Evolutionary conservation across 306 rosid species (phyloP).

Genomic region (Delonix regia): DNA sequence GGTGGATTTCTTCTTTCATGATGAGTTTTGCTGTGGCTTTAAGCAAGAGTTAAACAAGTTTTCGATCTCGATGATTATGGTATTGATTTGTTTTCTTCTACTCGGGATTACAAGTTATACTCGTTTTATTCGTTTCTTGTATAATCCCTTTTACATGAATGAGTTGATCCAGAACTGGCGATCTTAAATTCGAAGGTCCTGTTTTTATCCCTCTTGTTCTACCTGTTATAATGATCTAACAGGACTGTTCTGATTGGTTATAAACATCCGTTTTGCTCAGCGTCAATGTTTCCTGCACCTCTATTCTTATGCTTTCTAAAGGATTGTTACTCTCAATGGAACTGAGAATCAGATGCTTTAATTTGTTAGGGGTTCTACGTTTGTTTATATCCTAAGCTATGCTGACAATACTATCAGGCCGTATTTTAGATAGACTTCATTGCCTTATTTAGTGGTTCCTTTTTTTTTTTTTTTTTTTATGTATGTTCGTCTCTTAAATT

Average conservation of each 20-base stretch:
- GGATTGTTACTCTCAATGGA: neutral
- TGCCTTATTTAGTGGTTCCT: neutral
- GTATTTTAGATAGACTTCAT: neutral
- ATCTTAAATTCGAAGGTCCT: neutral
- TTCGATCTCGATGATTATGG: neutral
- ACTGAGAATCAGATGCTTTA: neutral
- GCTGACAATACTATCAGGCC: neutral
- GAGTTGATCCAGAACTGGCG: neutral
- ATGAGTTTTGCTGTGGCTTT: neutral
- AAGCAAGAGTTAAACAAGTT: neutral
- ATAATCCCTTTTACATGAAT: neutral
- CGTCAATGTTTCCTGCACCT: neutral
- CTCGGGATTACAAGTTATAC: neutral
- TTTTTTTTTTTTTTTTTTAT: too few relatives aligned
- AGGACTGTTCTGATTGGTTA: neutral
- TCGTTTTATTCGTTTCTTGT: neutral
- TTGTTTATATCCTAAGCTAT: neutral
- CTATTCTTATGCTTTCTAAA: neutral
- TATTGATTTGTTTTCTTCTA: neutral
- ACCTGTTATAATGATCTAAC: neutral
- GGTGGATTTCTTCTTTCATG: neutral
- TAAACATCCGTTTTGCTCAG: neutral
- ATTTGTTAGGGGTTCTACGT: neutral
- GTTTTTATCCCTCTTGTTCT: neutral
- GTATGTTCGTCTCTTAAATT: neutral